Conservation (phyloP, 345 rosid genomes). For the Alliaria petiolata region DNA sequence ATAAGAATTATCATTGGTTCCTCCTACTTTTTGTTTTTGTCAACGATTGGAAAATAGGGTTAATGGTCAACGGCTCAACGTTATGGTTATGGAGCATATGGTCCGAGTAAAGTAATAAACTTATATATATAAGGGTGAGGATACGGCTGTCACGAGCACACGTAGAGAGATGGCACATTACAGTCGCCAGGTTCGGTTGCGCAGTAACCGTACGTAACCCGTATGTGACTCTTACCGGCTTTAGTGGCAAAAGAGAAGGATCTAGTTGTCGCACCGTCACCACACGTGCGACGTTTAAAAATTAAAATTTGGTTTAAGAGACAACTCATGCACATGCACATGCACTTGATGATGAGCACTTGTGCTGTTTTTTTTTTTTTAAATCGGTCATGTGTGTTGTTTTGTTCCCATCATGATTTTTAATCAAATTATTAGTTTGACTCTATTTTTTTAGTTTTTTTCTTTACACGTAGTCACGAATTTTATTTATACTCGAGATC, state of each 20-base stretch:
- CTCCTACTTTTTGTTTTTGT: not conserved
- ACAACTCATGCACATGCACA: conserved; percentile 29
- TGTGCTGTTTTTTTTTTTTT: conserved; percentile 29
- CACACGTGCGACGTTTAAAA: conserved; percentile 19
- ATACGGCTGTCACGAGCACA: not conserved
- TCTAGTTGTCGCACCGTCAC: conserved; percentile 25
- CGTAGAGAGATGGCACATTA: not conserved
- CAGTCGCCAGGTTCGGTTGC: conserved; percentile 17
- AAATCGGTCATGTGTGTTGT: conserved; percentile 17
- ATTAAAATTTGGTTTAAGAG: conserved; percentile 1
- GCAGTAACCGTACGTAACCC: conserved; percentile 29
- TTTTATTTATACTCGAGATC: not conserved
- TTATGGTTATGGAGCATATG: not conserved
- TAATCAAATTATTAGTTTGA: not conserved
- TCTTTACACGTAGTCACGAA: not conserved
- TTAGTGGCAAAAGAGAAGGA: conserved; percentile 30
- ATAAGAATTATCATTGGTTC: no score
- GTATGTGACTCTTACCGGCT: conserved; percentile 15
- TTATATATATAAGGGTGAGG: not conserved
- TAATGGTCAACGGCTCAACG: not conserved
- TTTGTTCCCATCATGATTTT: not conserved
- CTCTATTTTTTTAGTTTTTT: not conserved
- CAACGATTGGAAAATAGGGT: not conserved
- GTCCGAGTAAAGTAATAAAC: conserved; percentile 1
- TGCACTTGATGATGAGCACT: conserved; percentile 17